Base-by-base conservation (phyloP, 139 green algal genomes). In the Nannochloris sp. region DNA sequence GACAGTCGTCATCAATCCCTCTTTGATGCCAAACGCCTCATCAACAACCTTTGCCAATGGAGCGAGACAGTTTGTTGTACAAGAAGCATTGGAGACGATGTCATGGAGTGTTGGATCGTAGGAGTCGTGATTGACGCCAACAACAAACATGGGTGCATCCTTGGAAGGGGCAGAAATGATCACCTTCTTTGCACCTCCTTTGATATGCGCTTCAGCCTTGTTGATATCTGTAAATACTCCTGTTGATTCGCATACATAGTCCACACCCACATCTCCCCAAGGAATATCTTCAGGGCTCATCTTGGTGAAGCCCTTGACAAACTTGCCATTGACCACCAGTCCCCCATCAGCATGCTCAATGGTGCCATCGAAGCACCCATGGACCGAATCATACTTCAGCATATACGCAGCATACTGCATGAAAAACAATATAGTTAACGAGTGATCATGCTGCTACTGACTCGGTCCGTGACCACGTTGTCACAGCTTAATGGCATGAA, bases 31-130 rank as follows among this genome's bases (percentile, higher is more conserved):
- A 59, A 91, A 95, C 57, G 82, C 76, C 55, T 87, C 68, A 71
- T 97, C 60, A 29, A 97, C 61, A 4, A 96, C 85, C 82, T 94
- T 96, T 59, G 87, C 89, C n/a, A 97, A 67, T 25, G 91, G 91
- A 4, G 91, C 91, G 56, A 97, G 82, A 81, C 91, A 97, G 84
- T 97, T 97, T 72, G 91, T 97, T 57, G 91, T 97, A 84, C 91
- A 97, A 2, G 81, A 92, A 51, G 91, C 91, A 71, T 96, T 96
- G 66, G 85, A 93, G 12, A 95, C 84, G 5, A 97, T 79, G 58
- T 91, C 67, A 64, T 79, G 84, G 44, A 44, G 46, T 20, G 88
- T 67, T 14, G 46, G 46, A 69, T 92, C 69, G 71, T 94, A 97
- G 70, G 89, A 83, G 0, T 90, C 67, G 59, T 91, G 60, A 74